Conservation (phyloP, 2,329 filamentous ascomycete species). For the Fusarium piperis region DNA sequence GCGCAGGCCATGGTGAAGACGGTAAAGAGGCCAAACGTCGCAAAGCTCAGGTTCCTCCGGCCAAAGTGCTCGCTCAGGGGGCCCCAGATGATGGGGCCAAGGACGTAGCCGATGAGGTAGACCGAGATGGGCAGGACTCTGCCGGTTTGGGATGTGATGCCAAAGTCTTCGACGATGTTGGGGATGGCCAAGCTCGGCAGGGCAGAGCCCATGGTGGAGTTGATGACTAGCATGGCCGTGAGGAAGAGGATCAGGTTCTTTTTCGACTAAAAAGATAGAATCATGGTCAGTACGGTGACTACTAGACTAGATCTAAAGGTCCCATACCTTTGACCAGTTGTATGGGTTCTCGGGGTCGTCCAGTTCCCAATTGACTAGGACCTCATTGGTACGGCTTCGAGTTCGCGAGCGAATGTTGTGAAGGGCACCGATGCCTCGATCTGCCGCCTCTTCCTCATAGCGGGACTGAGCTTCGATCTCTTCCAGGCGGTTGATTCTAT, state of each 20-base stretch:
- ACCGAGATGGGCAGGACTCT: conserved; percentile 68
- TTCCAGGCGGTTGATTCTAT: conserved; percentile 43
- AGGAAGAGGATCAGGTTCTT: conserved; percentile 65
- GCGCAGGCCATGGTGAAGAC: conserved; percentile 66
- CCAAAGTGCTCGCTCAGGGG: conserved; percentile 74
- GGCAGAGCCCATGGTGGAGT: conserved; percentile 73
- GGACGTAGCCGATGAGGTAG: conserved; percentile 71
- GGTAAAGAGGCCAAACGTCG: conserved; percentile 59
- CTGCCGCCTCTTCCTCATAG: conserved; percentile 55
- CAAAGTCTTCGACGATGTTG: conserved; percentile 66
- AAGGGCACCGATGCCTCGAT: conserved; percentile 47
- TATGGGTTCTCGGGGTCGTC: conserved; percentile 63
- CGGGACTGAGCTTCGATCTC: conserved; percentile 53
- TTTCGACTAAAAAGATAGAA: conserved; percentile 51
- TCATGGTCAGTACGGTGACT: neutral
- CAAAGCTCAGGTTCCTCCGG: conserved; percentile 57
- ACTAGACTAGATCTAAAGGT: neutral
- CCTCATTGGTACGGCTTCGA: conserved; percentile 44
- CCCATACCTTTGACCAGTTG: conserved; percentile 58
- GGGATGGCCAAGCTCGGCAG: conserved; percentile 71
- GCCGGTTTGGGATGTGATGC: conserved; percentile 58
- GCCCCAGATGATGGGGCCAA: conserved; percentile 69
- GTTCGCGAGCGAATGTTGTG: conserved; percentile 49
- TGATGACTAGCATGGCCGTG: conserved; percentile 69
- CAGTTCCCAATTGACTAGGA: conserved; percentile 57